Base-by-base conservation (phyloP, 169 alveolate genomes). In the Eimeria nieschulzi region DNA sequence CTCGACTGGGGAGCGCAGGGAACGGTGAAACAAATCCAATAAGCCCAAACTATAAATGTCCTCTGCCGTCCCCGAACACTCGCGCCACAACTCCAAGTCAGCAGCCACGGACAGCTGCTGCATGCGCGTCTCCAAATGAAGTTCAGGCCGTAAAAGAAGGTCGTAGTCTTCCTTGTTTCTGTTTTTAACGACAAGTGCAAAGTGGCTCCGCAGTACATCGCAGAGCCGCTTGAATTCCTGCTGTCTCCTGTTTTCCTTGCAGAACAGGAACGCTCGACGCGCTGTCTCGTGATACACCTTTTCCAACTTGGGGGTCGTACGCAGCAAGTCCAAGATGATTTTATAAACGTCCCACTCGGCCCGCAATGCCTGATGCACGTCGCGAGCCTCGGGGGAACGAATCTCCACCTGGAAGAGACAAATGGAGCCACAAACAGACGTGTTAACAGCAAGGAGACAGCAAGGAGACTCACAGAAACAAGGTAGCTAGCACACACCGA, bases 331-430 rank as follows among this genome's bases (percentile, higher is more conserved):
- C 75, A 98, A 95, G 83, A 98, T 95, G 95, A 97, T 98, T 92
- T 97, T 97, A 94, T 98, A 98, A 10, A 98, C 97, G 75, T 98
- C 99, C 99, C 99, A 97, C 71, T 97, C 95, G 94, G 97, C 97
- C 87, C 98, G 92, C 25, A 86, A 84, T 26, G 92, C 87, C 61
- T 71, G 83, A 59, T 86, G 92, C 33, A 86, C 19, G 21, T 51
- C 70, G 33, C 92, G 83, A 9, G 92, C 83, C 59, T 71, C 92
- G 9, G 92, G 79, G 19, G 83, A 71, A 7, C 92, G 83, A 5
- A 86, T 76, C 19, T 86, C 92, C 13, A 86, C 73, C 73, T 79
- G 68, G n/a, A 5, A 59, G n/a, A 59, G 9, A 59, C 9, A 59
- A 0, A 59, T 0, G n/a, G 5, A 5, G 2, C 23, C 5, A 59